Percentiles rank a stretch among this genome's conserved stretches.
Evolutionary conservation across 192 early-diverging fungal species (phyloP).

Genomic region (Kickxella alabastrina): DNA sequence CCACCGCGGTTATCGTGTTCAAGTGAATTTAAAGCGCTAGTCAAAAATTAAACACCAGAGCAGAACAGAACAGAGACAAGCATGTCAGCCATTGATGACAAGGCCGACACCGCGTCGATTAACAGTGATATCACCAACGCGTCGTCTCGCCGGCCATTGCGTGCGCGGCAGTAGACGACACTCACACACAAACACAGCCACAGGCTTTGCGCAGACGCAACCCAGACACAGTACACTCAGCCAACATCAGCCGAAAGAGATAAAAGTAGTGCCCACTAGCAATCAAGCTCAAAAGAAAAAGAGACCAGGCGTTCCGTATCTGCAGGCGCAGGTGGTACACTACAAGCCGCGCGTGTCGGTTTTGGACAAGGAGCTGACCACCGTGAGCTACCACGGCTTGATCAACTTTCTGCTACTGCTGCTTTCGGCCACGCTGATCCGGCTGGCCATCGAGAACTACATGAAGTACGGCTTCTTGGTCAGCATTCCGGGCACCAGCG

Average conservation of each 20-base stretch:
- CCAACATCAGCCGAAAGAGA: too few species aligned
- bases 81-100: too few species aligned
- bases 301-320: slow-evolving; percentile 25
- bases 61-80: too few species aligned
- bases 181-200: too few species aligned
- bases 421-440: slow-evolving; percentile 75
- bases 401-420: slow-evolving; percentile 72
- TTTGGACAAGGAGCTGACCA: slow-evolving; percentile 78
- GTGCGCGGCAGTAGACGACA: too few species aligned
- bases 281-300: background rate
- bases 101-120: too few species aligned
- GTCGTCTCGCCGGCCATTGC: too few species aligned
- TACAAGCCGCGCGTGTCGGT: slow-evolving; percentile 62
- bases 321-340: slow-evolving; percentile 59
- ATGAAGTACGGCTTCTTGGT: slow-evolving; percentile 84
- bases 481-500: slow-evolving; percentile 58
- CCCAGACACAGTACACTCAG: background rate
- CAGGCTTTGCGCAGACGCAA: slow-evolving; percentile 5
- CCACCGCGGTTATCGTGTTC: too few species aligned
- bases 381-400: slow-evolving; percentile 83
- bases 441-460: slow-evolving; percentile 84
- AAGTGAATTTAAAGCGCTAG: too few species aligned
- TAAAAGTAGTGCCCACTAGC: background rate
- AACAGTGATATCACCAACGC: too few species aligned
- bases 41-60: too few species aligned